Evolutionary conservation across 352 stramenopile genomes (phyloP).

Genomic region (Aphanomyces cochlioides): DNA sequence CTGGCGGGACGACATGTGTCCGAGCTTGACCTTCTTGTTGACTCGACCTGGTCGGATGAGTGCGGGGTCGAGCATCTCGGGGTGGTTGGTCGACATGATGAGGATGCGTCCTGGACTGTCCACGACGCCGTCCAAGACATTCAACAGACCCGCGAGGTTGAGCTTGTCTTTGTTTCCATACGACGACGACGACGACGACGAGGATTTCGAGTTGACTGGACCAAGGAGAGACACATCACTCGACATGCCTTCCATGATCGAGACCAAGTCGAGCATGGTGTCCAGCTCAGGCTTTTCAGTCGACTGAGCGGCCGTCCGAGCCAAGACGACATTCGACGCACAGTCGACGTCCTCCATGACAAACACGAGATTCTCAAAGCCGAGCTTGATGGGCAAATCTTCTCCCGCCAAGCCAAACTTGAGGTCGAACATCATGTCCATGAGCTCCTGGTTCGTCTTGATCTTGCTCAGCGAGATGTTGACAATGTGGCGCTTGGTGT

Average conservation of each 20-base stretch:
- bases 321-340: constrained; percentile 67
- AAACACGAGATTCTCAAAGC: constrained; percentile 85
- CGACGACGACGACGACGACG: constrained; percentile 29
- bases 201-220: constrained; percentile 2
- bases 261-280: constrained; percentile 16
- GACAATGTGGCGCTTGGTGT: constrained; percentile 77
- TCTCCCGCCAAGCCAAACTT: constrained; percentile 56
- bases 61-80: constrained; percentile 89
- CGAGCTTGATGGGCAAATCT: constrained; percentile 61
- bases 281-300: background rate
- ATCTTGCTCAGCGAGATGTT: constrained; percentile 68
- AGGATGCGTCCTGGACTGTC: constrained; percentile 87
- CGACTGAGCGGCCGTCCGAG: constrained; percentile 25
- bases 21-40: constrained; percentile 80
- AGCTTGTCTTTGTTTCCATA: constrained; percentile 48
- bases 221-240: constrained; percentile 28
- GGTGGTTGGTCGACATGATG: constrained; percentile 93
- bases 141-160: constrained; percentile 79
- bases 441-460: constrained; percentile 74
- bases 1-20: constrained; percentile 50
- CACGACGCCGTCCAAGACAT: constrained; percentile 89
- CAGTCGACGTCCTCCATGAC: constrained; percentile 90
- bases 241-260: constrained; percentile 22
- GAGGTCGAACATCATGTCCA: constrained; percentile 41
- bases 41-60: constrained; percentile 88